Base-by-base conservation (phyloP, 2,329 filamentous ascomycete species). In the Colletotrichum karsti region DNA sequence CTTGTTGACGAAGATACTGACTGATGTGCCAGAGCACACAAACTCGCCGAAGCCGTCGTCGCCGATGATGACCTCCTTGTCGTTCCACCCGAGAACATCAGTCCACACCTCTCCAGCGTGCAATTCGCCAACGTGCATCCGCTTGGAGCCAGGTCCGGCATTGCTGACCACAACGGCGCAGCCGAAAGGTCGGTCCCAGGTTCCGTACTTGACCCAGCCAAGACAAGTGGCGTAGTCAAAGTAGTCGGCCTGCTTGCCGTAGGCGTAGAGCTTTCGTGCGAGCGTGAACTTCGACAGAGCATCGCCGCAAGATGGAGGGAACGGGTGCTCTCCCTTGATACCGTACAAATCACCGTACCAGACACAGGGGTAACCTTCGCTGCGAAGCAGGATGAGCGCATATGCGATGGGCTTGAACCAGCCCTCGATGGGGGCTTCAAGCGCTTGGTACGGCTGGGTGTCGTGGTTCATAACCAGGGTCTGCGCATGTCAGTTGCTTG, bases 321-420 rank as follows among this genome's bases (percentile, higher is more conserved):
- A 80, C 26, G 84, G 80, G 67, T 81, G 75, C 64, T 79, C 80
- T 59, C 78, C 77, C 56, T 82, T 80, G 67, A 89, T 87, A 22
- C 90, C 90, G 77, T 92, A 92, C 2, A 93, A 77, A 73, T 93
- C 91, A 35, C 91, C 91, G 76, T 91, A 93, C 78, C 92, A 93
- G 35, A 92, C 80, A 72, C 89, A 92, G 0, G 91, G 91, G 67
- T 89, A 87, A 22, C 90, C 90, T 20, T 86, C 80, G 48, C 82
- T 75, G 28, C 90, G 85, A 26, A 94, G 87, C 2, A 94, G 85
- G 62, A 93, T 93, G 48, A 94, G 83, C 1, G 90, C 82, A 76
- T 94, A 93, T 12, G 91, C 92, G 15, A 93, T 82, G 0, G 90
- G 86, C 77, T 93, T 93, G 81, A 94, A 92, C 79, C 87, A 90